Base-by-base conservation (phyloP, 495 filamentous ascomycete species). In the Staphylotrichum longicolle region DNA sequence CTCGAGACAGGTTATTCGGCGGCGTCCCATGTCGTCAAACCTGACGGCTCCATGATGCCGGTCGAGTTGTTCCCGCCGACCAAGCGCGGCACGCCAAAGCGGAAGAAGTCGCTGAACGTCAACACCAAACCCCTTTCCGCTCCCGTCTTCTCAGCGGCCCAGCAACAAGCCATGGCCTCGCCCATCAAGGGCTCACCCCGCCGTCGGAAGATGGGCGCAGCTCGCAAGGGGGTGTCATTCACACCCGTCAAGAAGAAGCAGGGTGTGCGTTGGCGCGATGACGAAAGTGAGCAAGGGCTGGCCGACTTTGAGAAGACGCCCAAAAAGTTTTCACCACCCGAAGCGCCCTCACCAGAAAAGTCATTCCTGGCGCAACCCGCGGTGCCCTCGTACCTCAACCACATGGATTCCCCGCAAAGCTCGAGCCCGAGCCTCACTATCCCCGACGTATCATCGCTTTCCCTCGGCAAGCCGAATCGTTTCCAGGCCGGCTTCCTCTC, bases 401-500 rank as follows among this genome's bases (percentile, higher is more conserved):
- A 74, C 48, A 66, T 70, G n/a, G 75, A 73, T 57, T 67, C 74
- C n/a, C 75, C 68, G 30, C 68, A 77, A n/a, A 79, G 80, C 59
- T 85, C 85, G 4, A 88, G 85, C 53, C 83, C 84, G 7, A 84
- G 83, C 10, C 70, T 84, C 11, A 77, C 86, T 39, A 66, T 76
- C 11, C 74, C 75, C 7, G 78, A 80, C 39, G 63, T 68, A 30
- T 70, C 74, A 15, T 71, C 65, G n/a, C 63, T 81, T 1, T 66
- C 64, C 32, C 66, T 75, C 54, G 70, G 80, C 66, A 92, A 89
- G 66, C 84, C 82, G 57, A 92, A 85, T 73, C 83, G 94, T 40
- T 96, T 98, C 80, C 90, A 96, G 69, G 81, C 92, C 39, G 94
- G 94, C 33, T 96, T 96, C 72, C 78, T 98, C 55, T 86, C 89